Evolutionary conservation across 176 grass and related monocot genomes (phyloP).

Genomic region (Miscanthus lutarioriparius): DNA sequence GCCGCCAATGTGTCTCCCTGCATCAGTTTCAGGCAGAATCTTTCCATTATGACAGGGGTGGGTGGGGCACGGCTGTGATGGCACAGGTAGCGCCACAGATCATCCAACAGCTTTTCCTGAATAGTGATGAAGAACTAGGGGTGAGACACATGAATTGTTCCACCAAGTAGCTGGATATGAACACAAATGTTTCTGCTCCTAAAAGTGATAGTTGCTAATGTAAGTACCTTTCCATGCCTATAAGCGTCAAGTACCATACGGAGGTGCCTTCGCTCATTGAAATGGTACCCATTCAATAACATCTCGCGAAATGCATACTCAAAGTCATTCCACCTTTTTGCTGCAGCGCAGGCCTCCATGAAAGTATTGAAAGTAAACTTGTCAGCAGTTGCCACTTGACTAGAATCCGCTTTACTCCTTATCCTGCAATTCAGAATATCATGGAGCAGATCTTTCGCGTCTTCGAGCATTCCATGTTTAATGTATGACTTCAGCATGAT

Average conservation of each 20-base stretch:
- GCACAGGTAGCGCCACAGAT: constrained; percentile 66
- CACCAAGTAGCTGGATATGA: neutral
- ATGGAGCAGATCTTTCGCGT: constrained; percentile 65
- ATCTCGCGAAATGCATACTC: constrained; percentile 70
- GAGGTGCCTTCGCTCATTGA: constrained; percentile 72
- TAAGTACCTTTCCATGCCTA: constrained; percentile 81
- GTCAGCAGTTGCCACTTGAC: constrained; percentile 60
- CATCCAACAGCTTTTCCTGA: constrained; percentile 67
- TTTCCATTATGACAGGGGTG: constrained; percentile 78
- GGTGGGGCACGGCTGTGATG: constrained; percentile 56
- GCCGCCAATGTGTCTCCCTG: constrained; percentile 54
- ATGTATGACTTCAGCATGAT: constrained; percentile 89
- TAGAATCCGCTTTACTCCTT: constrained; percentile 43
- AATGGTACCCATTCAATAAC: constrained; percentile 63
- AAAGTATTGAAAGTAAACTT: constrained; percentile 97
- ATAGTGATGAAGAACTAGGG: constrained; percentile 26
- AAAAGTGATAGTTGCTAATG: neutral
- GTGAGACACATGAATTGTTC: constrained; percentile 32
- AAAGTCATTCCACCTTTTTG: constrained; percentile 79
- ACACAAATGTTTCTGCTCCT: neutral
- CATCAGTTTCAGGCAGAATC: constrained; percentile 80
- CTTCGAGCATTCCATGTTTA: constrained; percentile 69
- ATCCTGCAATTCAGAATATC: constrained; percentile 66
- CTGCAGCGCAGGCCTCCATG: constrained; percentile 75
- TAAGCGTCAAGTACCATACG: constrained; percentile 68